phyloP scores from a whole-genome alignment of 2,329 filamentous ascomycete species.

The Cladophialophora chaetospira region DNA sequence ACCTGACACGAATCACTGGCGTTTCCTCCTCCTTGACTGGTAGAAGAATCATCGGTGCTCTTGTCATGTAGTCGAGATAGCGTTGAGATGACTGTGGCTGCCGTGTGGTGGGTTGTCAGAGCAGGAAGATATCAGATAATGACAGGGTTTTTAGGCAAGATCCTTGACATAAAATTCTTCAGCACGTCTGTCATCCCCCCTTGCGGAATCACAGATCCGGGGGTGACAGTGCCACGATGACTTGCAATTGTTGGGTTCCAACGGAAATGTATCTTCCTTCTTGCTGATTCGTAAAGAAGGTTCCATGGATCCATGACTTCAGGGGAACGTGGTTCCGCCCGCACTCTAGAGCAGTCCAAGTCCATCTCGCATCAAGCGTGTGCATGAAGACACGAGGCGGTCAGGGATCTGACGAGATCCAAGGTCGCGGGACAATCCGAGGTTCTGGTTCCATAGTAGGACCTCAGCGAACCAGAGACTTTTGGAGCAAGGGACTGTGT shows the following conservation, averaged over 20 bases:
- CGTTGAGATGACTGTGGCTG: slow-evolving; percentile 4
- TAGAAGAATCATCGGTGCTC: background rate
- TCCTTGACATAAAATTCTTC: slow-evolving; percentile 2
- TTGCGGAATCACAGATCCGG: background rate
- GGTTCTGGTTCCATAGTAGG: background rate
- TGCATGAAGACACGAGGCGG: background rate
- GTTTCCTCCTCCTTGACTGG: background rate
- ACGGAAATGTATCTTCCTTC: background rate
- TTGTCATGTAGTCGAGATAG: slow-evolving; percentile 1
- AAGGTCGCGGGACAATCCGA: background rate
- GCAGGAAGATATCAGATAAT: background rate
- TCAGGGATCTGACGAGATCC: background rate
- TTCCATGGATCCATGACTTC: slow-evolving; percentile 2
- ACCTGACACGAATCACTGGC: background rate
- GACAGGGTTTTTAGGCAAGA: background rate
- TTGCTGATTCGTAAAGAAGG: background rate
- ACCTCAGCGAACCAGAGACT: background rate
- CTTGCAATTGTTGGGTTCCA: background rate
- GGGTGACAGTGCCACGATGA: background rate
- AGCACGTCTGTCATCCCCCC: background rate
- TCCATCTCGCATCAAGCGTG: background rate
- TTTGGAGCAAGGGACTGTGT: background rate
- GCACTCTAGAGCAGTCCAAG: slow-evolving; percentile 13
- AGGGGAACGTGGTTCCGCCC: slow-evolving; percentile 13
- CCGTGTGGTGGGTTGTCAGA: background rate